Base-by-base conservation (phyloP, 768 basidiomycete species). In the Mycena filopes region DNA sequence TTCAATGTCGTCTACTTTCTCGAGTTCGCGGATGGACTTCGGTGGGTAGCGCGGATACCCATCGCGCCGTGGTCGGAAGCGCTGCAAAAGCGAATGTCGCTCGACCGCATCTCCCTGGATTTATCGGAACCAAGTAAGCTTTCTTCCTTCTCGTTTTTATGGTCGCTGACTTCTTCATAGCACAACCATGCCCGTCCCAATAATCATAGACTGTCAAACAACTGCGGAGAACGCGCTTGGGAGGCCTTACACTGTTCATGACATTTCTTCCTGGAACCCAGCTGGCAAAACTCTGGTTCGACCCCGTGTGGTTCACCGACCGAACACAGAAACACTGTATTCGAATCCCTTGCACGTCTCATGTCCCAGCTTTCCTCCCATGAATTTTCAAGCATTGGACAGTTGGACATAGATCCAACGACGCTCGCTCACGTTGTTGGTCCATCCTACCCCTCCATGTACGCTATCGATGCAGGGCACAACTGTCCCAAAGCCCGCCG, bases 281-380 rank as follows among this genome's bases (percentile, higher is more conserved):
- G 31, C 28, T 72, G n/a, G 50, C 41, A 41, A 56, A 68, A 31
- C 45, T 72, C 12, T 72, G 71, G 71, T 65, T 63, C 53, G 69
- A 72, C 48, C 57, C 57, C 26, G 51, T 25, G 16, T 62, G 65
- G 65, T 55, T 63, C 28, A 56, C 40, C n/a, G 57, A 29, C 16
- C n/a, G 23, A 48, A 38, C 57, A 57, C 43, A 64, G 55, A 63
- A 65, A 31, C 31, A 31, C 41, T 26, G 55, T 67, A 41, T 56
- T 64, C 31, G 28, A 21, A 21, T 41, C 55, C 16, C 43, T 71
- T 54, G 64, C 67, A 13, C 36, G 59, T 25, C 38, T 53, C 47
- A 50, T 66, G 55, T 46, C 57, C 20, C 67, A 69, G 45, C 61
- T 70, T 49, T 59, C 57, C 10, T n/a, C 26, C n/a, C 41, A 58